Conservation (phyloP, 2,329 filamentous ascomycete species). For the Moelleriella libera region DNA sequence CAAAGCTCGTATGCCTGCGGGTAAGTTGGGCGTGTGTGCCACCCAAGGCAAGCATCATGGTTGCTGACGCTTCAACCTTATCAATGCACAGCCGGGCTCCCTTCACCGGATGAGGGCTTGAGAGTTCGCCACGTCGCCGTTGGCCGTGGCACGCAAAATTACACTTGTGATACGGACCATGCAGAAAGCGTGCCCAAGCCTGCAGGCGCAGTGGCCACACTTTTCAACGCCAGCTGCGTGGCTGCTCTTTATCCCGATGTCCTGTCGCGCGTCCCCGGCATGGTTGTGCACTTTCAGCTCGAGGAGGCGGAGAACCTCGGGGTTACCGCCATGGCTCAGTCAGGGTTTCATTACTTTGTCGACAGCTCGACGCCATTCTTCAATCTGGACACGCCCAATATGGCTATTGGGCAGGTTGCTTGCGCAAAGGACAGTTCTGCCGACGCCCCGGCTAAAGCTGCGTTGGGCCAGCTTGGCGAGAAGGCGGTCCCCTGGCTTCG, state of each 20-base stretch:
- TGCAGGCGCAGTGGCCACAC: constrained; percentile 62
- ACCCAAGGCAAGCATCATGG: not conserved
- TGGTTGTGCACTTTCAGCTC: constrained; percentile 54
- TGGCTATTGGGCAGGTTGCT: constrained; percentile 42
- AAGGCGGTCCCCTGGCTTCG: constrained; percentile 71
- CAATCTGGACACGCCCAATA: constrained; percentile 47
- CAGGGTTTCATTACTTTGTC: constrained; percentile 73
- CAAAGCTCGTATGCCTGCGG: constrained; percentile 32
- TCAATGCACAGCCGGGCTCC: constrained; percentile 43
- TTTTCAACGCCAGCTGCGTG: constrained; percentile 80
- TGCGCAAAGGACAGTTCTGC: constrained; percentile 48
- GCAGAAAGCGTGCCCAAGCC: constrained; percentile 46
- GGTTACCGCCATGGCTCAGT: constrained; percentile 47
- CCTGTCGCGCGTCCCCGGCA: constrained; percentile 46
- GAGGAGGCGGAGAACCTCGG: constrained; percentile 26
- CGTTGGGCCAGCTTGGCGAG: constrained; percentile 46
- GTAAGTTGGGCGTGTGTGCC: constrained; percentile 14
- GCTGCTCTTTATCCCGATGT: constrained; percentile 56
- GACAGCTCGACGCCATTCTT: constrained; percentile 63
- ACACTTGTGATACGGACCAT: constrained; percentile 60
- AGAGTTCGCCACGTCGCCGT: constrained; percentile 65
- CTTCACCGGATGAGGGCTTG: constrained; percentile 44
- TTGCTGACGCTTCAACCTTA: not conserved
- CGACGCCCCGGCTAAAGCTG: constrained; percentile 47
- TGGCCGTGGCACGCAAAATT: constrained; percentile 86